Base-by-base conservation (phyloP, 192 early-diverging fungal genomes). In the Chytriomyces sp. region DNA sequence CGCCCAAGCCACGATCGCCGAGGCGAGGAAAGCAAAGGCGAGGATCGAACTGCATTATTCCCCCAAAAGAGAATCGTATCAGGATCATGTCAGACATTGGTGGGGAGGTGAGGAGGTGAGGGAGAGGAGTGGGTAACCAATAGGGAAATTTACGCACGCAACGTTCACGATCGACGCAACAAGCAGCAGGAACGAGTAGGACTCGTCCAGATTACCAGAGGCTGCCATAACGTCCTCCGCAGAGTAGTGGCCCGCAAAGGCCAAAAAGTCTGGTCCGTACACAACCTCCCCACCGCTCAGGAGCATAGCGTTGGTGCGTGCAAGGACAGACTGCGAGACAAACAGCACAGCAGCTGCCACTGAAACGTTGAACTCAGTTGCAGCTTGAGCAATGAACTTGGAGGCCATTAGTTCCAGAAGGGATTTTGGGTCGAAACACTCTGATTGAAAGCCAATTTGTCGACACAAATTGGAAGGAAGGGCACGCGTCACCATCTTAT, bases 261-360 rank as follows among this genome's bases (percentile, higher is more conserved):
- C n/a, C n/a, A n/a, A 10, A 26, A 62, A 54, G 52, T 73, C 71
- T n/a, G 71, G 41, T n/a, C 19, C 56, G 59, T 53, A 73, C n/a
- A 60, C 71, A 30, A 73, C 33, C 10, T 14, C 5, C n/a, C n/a
- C n/a, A n/a, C n/a, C n/a, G 30, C 28, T 28, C 12, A 73, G 64
- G 71, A 73, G 49, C 22, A 52, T 17, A 25, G 59, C 59, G 52
- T 61, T 63, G 8, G 61, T 54, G 19, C 71, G 12, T 10, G 25
- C 5, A 19, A 73, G 36, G 49, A 73, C 4, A 10, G 41, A n/a
- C 52, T 52, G 26, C 28, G 71, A 25, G 37, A 52, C 31, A 40
- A 73, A 49, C 26, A 41, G 64, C 39, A 52, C 59, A 30, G 31
- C 40, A 30, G 19, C 30, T 22, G 71, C 41, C 14, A 64, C 26